These are phyloP conservation scores for Helichrysum umbraculigerum DNA, from an alignment of 129 eudicot genomes.

Conservation along the genomic window DNA sequence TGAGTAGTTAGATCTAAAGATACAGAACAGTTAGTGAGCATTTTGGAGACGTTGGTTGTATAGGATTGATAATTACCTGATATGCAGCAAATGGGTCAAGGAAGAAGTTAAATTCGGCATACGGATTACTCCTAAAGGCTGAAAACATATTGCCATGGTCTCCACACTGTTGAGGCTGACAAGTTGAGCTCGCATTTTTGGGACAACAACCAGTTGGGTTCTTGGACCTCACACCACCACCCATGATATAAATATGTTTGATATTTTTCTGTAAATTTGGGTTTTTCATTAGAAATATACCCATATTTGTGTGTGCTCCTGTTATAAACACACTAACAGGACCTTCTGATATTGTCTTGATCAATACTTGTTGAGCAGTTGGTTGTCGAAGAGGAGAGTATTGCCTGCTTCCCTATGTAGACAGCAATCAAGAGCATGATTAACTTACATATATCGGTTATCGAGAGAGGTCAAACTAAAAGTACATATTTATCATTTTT, in stretches of 20 bases:
- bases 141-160: conserved; percentile 72
- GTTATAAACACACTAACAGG: conserved; percentile 53
- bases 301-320: conserved; percentile 73
- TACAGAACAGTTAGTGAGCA: no score
- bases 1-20: neutral
- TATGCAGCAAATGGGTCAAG: conserved; percentile 92
- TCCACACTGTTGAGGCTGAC: conserved; percentile 71
- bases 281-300: conserved; percentile 60
- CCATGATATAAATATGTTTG: conserved; percentile 76
- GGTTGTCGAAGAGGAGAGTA: conserved; percentile 70
- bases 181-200: conserved; percentile 41
- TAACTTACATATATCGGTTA: no score
- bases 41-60: no score
- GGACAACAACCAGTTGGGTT: conserved; percentile 86
- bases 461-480: no score
- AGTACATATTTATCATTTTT: no score
- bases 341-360: conserved; percentile 61
- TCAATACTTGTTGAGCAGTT: conserved; percentile 72
- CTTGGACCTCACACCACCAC: conserved; percentile 79
- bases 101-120: conserved; percentile 82
- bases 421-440: no score
- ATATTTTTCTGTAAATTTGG: conserved; percentile 78
- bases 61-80: conserved; percentile 42
- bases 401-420: conserved; percentile 44
- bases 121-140: conserved; percentile 69